Base-by-base conservation (phyloP, 352 stramenopile genomes). In the Aphanomyces cochlioides region DNA sequence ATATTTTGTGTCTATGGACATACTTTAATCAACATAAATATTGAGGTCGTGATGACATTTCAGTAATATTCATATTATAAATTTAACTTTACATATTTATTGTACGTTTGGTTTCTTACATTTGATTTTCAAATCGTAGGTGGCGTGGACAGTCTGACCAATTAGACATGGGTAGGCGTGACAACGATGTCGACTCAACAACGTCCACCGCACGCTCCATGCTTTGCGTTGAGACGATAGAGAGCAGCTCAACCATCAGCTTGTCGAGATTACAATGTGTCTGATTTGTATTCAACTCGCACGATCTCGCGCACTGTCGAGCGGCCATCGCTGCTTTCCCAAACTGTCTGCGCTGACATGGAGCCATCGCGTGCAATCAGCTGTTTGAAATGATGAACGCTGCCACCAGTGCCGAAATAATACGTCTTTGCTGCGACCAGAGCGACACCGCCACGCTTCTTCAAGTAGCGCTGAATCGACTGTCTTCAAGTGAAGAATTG, bases 231-330 rank as follows among this genome's bases (percentile, higher is more conserved):
- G 28, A 28, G 28, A 28, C 28, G 28, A 28, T 28, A 28, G 28
- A 28, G 28, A 28, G 28, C 28, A 28, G 28, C 28, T 28, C 28
- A 28, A 28, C 28, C 28, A 28, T 28, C 28, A 28, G 28, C 28
- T 28, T 28, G 28, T 28, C 28, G 28, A 2, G 28, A 28, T 28
- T 28, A 28, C 28, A 28, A 28, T 28, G 28, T 28, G 28, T 28
- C 28, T 28, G 28, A 28, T 28, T 28, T 28, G 28, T 28, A 28
- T 28, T 28, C 28, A 37, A 76, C 56, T 53, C 53, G 56, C 47
- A 95, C 78, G 66, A 95, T 93, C 68, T 89, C 83, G 34, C 87
- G 84, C 41, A 95, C 92, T 60, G 92, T 95, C 17, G 87, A 95
- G 21, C 80, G 74, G 40, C 74, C 79, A 66, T 95, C 82, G 57